Base-by-base conservation (phyloP, 768 basidiomycete genomes). In the Rhizopogon sp. region DNA sequence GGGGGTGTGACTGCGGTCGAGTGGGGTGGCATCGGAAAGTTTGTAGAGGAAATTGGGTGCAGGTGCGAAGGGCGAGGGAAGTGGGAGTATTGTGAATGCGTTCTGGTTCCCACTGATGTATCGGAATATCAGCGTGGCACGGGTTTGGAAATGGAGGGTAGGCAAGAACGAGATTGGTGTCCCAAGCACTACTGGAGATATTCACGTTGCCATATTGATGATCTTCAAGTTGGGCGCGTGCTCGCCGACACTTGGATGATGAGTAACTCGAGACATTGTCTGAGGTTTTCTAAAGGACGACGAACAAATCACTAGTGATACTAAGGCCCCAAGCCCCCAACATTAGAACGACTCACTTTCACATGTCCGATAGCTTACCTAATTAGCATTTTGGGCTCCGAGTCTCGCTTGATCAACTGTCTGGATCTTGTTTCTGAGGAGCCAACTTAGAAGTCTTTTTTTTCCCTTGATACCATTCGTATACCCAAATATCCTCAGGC, bases 21-120 rank as follows among this genome's bases (percentile, higher is more conserved):
- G 81, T 1, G 97, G 97, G 40, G 97, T 78, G 58, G 87, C 83
- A 67, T 99, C 97, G 1, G 95, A 97, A 17, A 98, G 79, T 71
- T 91, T 95, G 67, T 79, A 77, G 6, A 86, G 83, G 64, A 95
- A 73, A 44, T 62, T 72, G 3, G 76, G 74, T 49, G 77, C 74
- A 0, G 76, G 69, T 43, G 72, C 72, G 74, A 82, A 90, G 7
- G 84, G 88, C 8, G 84, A 87, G 5, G 90, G 88, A 17, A 93
- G 76, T 0, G 96, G 97, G 4, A 97, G 76, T 66, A 99, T 86
- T n/a, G 87, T 88, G 66, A 98, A 98, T 4, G 89, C 79, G 67
- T 92, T 91, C 92, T 93, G 98, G 79, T 98, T 98, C 50, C 98
- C 74, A 55, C 90, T 89, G 65, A 98, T 75, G 72, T 95, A 98